phyloP scores from a whole-genome alignment of 163 green algal species.

The Chlamydomonas reinhardtii region DNA sequence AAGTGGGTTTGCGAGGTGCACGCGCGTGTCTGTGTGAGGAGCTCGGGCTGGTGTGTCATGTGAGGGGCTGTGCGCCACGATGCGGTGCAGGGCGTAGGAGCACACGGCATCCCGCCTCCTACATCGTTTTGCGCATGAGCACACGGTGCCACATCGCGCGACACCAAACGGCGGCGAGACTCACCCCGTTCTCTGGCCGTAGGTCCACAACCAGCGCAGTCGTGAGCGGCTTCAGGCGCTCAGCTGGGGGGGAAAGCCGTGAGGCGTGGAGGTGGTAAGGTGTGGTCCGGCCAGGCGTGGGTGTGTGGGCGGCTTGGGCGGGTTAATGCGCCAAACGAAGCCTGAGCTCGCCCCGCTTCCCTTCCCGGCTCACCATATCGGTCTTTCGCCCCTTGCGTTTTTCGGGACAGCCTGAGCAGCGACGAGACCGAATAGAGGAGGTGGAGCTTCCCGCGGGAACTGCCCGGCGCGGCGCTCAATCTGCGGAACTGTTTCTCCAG shows the following conservation, averaged over 20 bases:
- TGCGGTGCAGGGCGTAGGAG: too few species aligned
- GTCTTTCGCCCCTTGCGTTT: slow-evolving; percentile 10
- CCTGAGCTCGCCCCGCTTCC: too few species aligned
- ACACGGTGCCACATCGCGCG: too few species aligned
- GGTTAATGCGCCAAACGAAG: background rate
- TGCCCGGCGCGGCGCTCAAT: background rate
- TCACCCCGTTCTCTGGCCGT: slow-evolving; percentile 21
- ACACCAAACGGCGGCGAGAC: background rate
- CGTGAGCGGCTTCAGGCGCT: slow-evolving; percentile 32
- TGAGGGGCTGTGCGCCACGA: too few species aligned
- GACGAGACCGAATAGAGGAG: slow-evolving; percentile 6
- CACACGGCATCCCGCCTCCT: too few species aligned
- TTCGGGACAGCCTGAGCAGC: slow-evolving; percentile 10
- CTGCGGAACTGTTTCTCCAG: slow-evolving; percentile 30
- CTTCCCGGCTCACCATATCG: slow-evolving; percentile 26
- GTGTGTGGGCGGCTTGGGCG: too few species aligned
- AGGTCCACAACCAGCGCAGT: slow-evolving; percentile 8
- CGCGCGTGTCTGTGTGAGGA: too few species aligned
- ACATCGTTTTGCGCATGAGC: too few species aligned
- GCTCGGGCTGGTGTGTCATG: too few species aligned
- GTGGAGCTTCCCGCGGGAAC: slow-evolving; percentile 21
- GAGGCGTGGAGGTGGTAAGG: background rate
- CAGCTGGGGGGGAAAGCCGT: background rate
- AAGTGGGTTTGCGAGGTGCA: too few species aligned
- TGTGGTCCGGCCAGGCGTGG: background rate